These are phyloP conservation scores for Trichoderma citrinoviride DNA, from an alignment of 2,329 filamentous ascomycete genomes.

Conservation along the genomic window DNA sequence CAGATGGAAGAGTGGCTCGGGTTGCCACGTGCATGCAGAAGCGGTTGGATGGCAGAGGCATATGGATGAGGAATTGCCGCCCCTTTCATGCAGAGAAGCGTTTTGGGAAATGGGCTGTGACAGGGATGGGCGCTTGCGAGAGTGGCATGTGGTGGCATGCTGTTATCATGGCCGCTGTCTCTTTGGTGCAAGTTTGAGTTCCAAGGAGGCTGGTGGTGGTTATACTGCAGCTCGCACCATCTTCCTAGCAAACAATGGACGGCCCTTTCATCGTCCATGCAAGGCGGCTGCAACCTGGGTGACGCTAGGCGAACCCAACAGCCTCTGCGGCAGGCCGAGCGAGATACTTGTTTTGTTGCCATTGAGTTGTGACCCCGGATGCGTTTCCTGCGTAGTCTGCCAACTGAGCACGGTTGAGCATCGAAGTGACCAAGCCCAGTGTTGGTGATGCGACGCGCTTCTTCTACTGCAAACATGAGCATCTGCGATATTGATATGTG, in stretches of 20 bases:
- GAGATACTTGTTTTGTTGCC: not conserved
- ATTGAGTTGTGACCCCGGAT: not conserved
- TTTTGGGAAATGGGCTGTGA: slow-evolving; percentile 17
- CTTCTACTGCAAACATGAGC: not conserved
- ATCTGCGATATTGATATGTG: not conserved
- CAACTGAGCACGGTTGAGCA: not conserved
- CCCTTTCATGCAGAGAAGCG: slow-evolving; percentile 10
- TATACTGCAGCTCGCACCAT: slow-evolving; percentile 1
- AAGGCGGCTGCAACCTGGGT: not conserved
- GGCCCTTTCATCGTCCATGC: not conserved
- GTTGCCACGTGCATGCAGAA: slow-evolving; percentile 19
- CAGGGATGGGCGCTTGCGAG: slow-evolving; percentile 11
- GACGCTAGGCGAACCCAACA: not conserved
- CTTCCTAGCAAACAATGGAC: not conserved
- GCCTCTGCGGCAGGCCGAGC: not conserved
- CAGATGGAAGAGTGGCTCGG: not conserved
- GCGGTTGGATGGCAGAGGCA: slow-evolving; percentile 6
- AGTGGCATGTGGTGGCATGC: slow-evolving; percentile 19
- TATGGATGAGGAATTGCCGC: slow-evolving; percentile 9
- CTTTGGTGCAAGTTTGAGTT: not conserved
- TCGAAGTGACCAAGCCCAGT: not conserved
- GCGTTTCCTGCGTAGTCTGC: not conserved
- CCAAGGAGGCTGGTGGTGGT: not conserved
- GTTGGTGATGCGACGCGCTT: not conserved
- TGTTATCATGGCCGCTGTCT: slow-evolving; percentile 10